Conservation (phyloP, 2,329 filamentous ascomycete genomes). For the Aureobasidium sp. region DNA sequence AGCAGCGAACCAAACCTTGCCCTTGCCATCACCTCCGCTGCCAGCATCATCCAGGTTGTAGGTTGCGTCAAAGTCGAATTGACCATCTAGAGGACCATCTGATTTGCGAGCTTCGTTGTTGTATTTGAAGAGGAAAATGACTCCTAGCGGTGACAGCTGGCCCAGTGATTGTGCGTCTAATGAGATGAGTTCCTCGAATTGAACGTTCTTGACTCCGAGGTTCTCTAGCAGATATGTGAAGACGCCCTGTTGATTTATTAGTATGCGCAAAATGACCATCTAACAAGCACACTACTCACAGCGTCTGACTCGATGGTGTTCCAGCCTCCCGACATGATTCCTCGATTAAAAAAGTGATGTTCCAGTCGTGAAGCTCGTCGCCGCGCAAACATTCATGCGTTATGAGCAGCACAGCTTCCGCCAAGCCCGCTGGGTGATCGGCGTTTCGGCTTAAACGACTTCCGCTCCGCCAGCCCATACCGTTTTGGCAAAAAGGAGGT, state of each 20-base stretch:
- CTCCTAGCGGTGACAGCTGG: constrained; percentile 55
- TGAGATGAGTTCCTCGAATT: constrained; percentile 92
- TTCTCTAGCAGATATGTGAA: constrained; percentile 94
- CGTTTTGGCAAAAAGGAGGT: not conserved
- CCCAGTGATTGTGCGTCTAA: constrained; percentile 71
- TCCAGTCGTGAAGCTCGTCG: not conserved
- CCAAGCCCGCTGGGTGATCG: constrained; percentile 3
- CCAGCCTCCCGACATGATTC: constrained; percentile 61
- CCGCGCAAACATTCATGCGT: constrained; percentile 12
- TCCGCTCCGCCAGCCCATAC: not conserved
- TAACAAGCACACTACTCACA: constrained; percentile 46
- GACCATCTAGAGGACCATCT: constrained; percentile 68
- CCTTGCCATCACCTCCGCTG: constrained; percentile 20
- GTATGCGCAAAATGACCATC: not conserved
- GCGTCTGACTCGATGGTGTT: constrained; percentile 98
- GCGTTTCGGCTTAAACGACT: not conserved
- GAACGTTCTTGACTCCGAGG: constrained; percentile 85
- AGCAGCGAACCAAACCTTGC: constrained; percentile 75
- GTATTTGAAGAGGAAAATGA: constrained; percentile 99
- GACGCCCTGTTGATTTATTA: constrained; percentile 58
- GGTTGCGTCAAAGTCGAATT: constrained; percentile 67
- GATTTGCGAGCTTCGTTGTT: constrained; percentile 61
- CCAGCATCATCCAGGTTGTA: constrained; percentile 36
- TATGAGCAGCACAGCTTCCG: not conserved
- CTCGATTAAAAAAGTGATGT: not conserved